phyloP scores from a whole-genome alignment of 2,329 filamentous ascomycete species.

The Fusarium acutatum region DNA sequence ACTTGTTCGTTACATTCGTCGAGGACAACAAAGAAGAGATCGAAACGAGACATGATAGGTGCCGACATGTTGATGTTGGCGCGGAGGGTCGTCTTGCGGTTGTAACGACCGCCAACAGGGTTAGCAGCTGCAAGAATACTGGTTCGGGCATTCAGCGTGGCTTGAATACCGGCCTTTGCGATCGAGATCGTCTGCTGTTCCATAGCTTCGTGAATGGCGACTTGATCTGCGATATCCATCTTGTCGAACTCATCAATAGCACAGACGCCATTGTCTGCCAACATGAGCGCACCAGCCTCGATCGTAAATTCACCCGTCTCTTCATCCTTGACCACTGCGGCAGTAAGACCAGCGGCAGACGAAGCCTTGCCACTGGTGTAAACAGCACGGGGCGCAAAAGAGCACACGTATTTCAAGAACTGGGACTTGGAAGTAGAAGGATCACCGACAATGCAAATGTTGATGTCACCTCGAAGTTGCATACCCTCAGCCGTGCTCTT shows the following conservation, averaged over 20 bases:
- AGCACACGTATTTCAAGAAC: constrained; percentile 97
- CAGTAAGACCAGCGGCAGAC: constrained; percentile 95
- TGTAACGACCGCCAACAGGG: constrained; percentile 94
- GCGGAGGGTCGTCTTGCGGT: constrained; percentile 91
- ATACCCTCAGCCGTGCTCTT: constrained; percentile 94
- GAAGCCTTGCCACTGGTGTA: constrained; percentile 99
- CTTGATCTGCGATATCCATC: constrained; percentile 97
- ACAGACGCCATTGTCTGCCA: constrained; percentile 96
- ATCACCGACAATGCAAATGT: constrained; percentile 98
- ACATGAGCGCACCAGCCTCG: constrained; percentile 96
- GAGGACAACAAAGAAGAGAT: constrained; percentile 96
- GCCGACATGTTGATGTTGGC: constrained; percentile 99
- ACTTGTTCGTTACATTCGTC: constrained; percentile 95
- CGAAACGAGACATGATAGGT: constrained; percentile 99
- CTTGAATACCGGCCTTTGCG: constrained; percentile 97
- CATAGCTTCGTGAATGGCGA: constrained; percentile 99
- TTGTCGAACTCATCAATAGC: constrained; percentile 99
- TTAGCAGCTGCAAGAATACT: constrained; percentile 97
- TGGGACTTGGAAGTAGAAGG: constrained; percentile 98
- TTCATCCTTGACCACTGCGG: constrained; percentile 96
- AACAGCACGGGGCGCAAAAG: constrained; percentile 93
- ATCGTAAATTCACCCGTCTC: constrained; percentile 99
- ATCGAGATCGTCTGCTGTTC: constrained; percentile 99
- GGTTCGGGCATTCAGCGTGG: constrained; percentile 93
- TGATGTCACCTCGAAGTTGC: constrained; percentile 95